Conservation (phyloP, 306 rosid species). For the Gynostemma pentaphyllum region DNA sequence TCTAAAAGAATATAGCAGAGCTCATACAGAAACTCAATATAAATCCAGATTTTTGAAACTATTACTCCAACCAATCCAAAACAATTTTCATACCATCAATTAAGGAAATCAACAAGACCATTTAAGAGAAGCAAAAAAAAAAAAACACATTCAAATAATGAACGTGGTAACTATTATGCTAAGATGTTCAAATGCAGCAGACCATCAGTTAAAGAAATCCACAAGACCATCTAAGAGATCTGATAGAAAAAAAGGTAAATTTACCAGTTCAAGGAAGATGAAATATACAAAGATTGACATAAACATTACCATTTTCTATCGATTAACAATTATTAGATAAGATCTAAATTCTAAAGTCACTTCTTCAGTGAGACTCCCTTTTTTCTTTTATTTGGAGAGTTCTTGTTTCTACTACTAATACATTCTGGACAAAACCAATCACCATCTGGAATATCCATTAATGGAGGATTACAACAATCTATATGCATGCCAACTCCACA, state of each 20-base stretch:
- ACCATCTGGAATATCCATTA: slow-evolving; percentile 48
- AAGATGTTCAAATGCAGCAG: no score
- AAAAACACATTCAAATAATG: no score
- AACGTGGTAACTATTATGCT: no score
- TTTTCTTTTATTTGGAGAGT: slow-evolving; percentile 33
- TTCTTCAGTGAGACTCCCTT: slow-evolving; percentile 28
- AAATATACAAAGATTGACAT: slow-evolving; percentile 1
- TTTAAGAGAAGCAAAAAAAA: no score
- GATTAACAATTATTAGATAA: not conserved
- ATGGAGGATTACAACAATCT: slow-evolving; percentile 86
- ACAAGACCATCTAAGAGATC: not conserved
- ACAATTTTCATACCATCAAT: not conserved
- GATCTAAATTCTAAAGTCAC: slow-evolving; percentile 15
- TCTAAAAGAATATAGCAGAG: no score
- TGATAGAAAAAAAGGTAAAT: not conserved
- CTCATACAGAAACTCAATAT: no score
- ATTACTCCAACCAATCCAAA: no score
- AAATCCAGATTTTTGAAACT: no score
- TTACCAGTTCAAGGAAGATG: not conserved
- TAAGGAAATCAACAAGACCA: no score
- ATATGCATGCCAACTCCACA: slow-evolving; percentile 76
- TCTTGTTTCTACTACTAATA: slow-evolving; percentile 21
- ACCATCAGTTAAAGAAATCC: not conserved
- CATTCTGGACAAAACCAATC: slow-evolving; percentile 87
- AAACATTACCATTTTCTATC: not conserved